phyloP scores from a whole-genome alignment of 192 early-diverging fungal genomes.

The Geranomyces michiganensis region DNA sequence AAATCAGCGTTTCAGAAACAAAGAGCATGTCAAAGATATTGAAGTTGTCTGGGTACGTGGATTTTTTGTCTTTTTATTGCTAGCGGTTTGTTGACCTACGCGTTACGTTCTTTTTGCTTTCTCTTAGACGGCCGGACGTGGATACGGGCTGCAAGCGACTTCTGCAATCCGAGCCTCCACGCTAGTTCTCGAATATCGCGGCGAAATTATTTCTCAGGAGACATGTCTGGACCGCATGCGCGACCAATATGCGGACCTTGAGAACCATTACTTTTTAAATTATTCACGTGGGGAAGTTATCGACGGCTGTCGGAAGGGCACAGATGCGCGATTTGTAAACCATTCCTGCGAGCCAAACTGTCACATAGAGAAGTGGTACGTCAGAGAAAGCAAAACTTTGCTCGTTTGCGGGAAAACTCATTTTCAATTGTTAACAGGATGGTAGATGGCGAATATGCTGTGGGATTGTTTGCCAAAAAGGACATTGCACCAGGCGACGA shows the following conservation, averaged over 20 bases:
- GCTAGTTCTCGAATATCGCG: conserved; percentile 80
- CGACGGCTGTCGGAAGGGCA: conserved; percentile 77
- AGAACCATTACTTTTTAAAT: conserved; percentile 80
- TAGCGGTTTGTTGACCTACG: not conserved
- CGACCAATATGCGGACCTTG: conserved; percentile 62
- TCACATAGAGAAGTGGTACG: conserved; percentile 87
- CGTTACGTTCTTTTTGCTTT: not conserved
- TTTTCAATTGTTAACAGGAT: conserved; percentile 38
- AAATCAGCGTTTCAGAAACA: conserved; percentile 75
- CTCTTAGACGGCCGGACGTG: conserved; percentile 63
- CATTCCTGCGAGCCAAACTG: conserved; percentile 86
- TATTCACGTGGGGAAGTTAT: conserved; percentile 76
- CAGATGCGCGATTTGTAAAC: conserved; percentile 82
- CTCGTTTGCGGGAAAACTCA: not conserved
- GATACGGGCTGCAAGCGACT: conserved; percentile 70
- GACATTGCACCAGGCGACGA: conserved; percentile 71
- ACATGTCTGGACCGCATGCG: conserved; percentile 74
- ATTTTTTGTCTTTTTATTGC: not conserved
- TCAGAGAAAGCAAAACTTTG: not conserved
- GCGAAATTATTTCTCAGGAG: conserved; percentile 74
- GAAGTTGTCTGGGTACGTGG: conserved; percentile 66
- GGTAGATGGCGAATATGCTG: conserved; percentile 68
- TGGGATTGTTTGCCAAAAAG: conserved; percentile 73
- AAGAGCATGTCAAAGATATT: conserved; percentile 53
- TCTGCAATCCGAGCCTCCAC: conserved; percentile 55